Conservation (phyloP, 2,329 filamentous ascomycete species). For the Albophoma yamanashiensis region DNA sequence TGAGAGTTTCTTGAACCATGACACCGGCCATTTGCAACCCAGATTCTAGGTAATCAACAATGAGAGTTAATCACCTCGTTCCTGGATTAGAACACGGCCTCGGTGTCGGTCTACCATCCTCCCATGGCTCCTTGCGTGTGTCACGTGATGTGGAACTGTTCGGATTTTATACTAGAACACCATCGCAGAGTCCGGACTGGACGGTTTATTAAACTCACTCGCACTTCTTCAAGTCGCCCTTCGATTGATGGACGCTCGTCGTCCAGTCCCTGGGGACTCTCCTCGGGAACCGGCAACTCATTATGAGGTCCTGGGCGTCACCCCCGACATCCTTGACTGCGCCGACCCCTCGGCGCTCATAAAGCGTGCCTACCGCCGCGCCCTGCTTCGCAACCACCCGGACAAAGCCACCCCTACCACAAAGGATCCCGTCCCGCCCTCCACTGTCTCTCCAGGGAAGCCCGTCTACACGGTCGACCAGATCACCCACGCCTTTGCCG, state of each 20-base stretch:
- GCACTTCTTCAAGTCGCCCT: not conserved
- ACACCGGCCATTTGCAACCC: not conserved
- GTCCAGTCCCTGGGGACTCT: slow-evolving; percentile 2
- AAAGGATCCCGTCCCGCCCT: not conserved
- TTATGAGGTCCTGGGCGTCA: slow-evolving; percentile 51
- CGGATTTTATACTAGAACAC: not conserved
- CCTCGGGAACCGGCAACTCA: slow-evolving; percentile 29
- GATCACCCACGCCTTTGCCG: slow-evolving; percentile 48
- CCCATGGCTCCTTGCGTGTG: not conserved
- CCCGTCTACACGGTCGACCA: slow-evolving; percentile 46
- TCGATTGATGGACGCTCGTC: not conserved
- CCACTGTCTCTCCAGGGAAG: slow-evolving; percentile 2
- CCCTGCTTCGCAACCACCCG: slow-evolving; percentile 55
- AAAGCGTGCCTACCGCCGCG: slow-evolving; percentile 53
- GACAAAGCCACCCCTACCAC: slow-evolving; percentile 34
- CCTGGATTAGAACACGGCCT: not conserved
- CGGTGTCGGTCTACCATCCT: not conserved
- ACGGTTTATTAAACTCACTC: not conserved
- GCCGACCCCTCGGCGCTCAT: slow-evolving; percentile 35
- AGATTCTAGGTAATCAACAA: not conserved
- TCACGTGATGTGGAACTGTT: not conserved
- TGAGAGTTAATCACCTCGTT: not conserved
- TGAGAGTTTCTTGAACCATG: too few relatives aligned
- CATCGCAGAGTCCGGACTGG: not conserved
- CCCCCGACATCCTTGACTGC: slow-evolving; percentile 33